These are phyloP conservation scores for Cucumis hystrix DNA, from an alignment of 306 rosid genomes.

Conservation along the genomic window DNA sequence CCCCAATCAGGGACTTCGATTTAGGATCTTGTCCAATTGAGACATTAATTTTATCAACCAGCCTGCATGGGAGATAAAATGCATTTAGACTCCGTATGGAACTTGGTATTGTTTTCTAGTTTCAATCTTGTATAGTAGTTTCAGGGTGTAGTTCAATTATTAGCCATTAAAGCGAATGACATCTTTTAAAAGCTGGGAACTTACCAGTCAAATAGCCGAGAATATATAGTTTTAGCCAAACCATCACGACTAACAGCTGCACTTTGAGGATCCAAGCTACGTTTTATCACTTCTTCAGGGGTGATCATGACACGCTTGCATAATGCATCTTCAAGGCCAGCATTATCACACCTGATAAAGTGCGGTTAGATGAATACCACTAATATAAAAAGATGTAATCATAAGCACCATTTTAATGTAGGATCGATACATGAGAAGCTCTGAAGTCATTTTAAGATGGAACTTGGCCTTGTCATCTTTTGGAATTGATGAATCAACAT, in stretches of 20 bases:
- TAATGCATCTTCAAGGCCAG: constrained; percentile 78
- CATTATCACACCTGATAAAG: constrained; percentile 56
- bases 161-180: not conserved
- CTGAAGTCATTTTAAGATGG: constrained; percentile 74
- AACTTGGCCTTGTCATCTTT: constrained; percentile 81
- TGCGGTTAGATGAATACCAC: constrained; percentile 8
- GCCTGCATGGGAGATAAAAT: constrained; percentile 40
- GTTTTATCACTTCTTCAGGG: constrained; percentile 95
- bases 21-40: constrained; percentile 89
- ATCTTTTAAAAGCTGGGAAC: constrained; percentile 4
- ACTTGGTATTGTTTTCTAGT: not conserved
- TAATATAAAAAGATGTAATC: constrained; percentile 10
- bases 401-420: constrained; percentile 8
- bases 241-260: constrained; percentile 86
- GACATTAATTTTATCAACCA: constrained; percentile 86
- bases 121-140: not conserved
- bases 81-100: not conserved
- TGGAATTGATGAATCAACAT: constrained; percentile 80
- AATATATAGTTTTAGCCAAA: constrained; percentile 84
- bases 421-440: constrained; percentile 73
- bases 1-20: constrained; percentile 85
- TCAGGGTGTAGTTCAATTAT: not conserved
- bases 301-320: constrained; percentile 98
- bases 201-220: constrained; percentile 94
- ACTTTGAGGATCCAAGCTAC: constrained; percentile 94